Conservation (phyloP, 306 rosid species). For the Ammopiptanthus mongolicus region DNA sequence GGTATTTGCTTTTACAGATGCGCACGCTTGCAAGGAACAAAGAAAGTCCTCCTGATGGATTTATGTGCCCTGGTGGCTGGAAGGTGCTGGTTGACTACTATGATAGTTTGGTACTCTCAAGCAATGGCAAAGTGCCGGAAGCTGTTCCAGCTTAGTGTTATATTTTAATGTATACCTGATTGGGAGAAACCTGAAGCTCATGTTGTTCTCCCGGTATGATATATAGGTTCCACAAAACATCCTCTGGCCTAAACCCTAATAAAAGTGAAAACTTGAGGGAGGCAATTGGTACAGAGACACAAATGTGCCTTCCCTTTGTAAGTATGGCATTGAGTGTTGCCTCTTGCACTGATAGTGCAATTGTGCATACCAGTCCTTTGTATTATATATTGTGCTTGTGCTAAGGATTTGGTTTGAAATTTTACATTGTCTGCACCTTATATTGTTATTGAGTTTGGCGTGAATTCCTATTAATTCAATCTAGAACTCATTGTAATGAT, state of each 20-base stretch:
- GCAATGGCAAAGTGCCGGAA: constrained; percentile 59
- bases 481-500: background rate
- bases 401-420: constrained; percentile 21
- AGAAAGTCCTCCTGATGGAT: constrained; percentile 95
- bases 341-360: constrained; percentile 45
- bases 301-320: constrained; percentile 42
- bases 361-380: constrained; percentile 42
- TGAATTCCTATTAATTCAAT: background rate
- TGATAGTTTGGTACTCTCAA: constrained; percentile 61
- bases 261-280: constrained; percentile 28
- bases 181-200: constrained; percentile 49
- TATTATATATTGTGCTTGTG: constrained; percentile 45
- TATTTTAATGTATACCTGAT: constrained; percentile 25
- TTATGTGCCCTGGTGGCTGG: constrained; percentile 99
- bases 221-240: constrained; percentile 11
- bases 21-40: constrained; percentile 84
- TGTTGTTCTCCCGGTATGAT: constrained; percentile 35
- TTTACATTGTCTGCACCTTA: background rate
- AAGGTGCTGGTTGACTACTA: constrained; percentile 86
- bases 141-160: constrained; percentile 69
- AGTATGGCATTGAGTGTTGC: constrained; percentile 36
- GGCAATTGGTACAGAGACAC: constrained; percentile 42
- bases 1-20: constrained; percentile 57
- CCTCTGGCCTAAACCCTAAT: constrained; percentile 34
- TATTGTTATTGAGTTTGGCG: background rate